Base-by-base conservation (phyloP, 306 rosid species). In the Clitoria ternatea region DNA sequence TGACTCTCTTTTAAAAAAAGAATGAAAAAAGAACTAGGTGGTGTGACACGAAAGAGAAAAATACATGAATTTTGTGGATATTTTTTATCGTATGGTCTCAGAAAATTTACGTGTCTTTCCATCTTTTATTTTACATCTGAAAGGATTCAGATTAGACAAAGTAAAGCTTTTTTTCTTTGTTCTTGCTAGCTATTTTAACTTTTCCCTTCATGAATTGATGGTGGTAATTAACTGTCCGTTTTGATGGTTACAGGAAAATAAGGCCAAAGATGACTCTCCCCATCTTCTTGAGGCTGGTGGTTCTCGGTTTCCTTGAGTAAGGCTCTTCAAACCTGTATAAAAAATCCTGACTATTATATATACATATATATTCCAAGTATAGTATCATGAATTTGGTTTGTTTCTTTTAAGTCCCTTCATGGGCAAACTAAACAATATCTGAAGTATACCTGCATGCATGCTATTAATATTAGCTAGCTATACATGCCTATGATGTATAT, bases 221-320 rank as follows among this genome's bases (percentile, higher is more conserved):
- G 17, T 1, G 1, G 32, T 57, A 50, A n/a, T n/a, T n/a, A n/a
- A 50, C 32, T 56, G 13, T 55, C 11, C 4, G 35, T 70, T 15
- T 54, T 74, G 11, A 27, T 47, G 61, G 37, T 70, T 44, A 1
- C 92, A 95, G 99, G 77, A 95, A 95, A 73, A 85, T 83, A 70
- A 79, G 99, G 39, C 97, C 99, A 6, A 83, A 82, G 89, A 89
- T 95, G 99, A 95, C 99, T 15, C 85, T 91, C 18, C 91, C 93
- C 0, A 73, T 91, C 40, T 84, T 95, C 82, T 69, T 88, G 52
- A 84, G 97, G 67, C 48, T 95, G 1, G 59, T 84, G 32, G 64
- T 13, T 54, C 99, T 95, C 15, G 99, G 84, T 23, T 91, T 95
- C 68, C 86, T 95, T 33, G 99, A 95, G 99, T 95, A 91, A 87